Conservation (phyloP, 2,329 filamentous ascomycete genomes). For the Exutisphaerella laricina region DNA sequence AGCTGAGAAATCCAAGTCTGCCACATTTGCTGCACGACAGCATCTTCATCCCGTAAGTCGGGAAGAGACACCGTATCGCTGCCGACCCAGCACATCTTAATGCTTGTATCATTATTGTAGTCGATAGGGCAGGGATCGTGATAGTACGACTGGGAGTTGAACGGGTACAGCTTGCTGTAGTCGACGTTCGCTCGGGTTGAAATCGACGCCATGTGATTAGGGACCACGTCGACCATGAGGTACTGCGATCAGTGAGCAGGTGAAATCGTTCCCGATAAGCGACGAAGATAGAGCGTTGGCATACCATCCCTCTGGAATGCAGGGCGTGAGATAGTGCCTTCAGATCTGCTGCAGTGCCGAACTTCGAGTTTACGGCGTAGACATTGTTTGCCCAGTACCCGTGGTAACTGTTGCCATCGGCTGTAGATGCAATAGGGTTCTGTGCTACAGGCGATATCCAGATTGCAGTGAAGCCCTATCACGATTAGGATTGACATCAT, state of each 20-base stretch:
- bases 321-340: constrained; percentile 40
- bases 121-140: constrained; percentile 53
- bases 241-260: constrained; percentile 12
- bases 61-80: constrained; percentile 51
- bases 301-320: constrained; percentile 39
- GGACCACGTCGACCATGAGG: constrained; percentile 46
- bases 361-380: constrained; percentile 42
- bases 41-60: constrained; percentile 53
- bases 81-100: constrained; percentile 48
- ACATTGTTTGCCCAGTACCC: constrained; percentile 42
- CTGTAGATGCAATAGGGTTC: constrained; percentile 34
- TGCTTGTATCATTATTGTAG: constrained; percentile 43
- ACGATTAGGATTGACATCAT: not conserved
- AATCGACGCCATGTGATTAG: constrained; percentile 40
- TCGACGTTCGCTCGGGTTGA: constrained; percentile 27
- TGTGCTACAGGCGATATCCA: constrained; percentile 40
- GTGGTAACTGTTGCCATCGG: constrained; percentile 39
- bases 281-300: not conserved
- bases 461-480: constrained; percentile 38
- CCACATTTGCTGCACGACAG: constrained; percentile 46
- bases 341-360: constrained; percentile 43
- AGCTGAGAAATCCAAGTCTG: constrained; percentile 55
- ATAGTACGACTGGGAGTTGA: constrained; percentile 37
- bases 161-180: constrained; percentile 36
- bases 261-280: not conserved